A percentile compares a stretch with the other conserved stretches of the same genome.
phyloP scores from a whole-genome alignment of 2,329 filamentous ascomycete species.

The Ceratocystis lukuohia region DNA sequence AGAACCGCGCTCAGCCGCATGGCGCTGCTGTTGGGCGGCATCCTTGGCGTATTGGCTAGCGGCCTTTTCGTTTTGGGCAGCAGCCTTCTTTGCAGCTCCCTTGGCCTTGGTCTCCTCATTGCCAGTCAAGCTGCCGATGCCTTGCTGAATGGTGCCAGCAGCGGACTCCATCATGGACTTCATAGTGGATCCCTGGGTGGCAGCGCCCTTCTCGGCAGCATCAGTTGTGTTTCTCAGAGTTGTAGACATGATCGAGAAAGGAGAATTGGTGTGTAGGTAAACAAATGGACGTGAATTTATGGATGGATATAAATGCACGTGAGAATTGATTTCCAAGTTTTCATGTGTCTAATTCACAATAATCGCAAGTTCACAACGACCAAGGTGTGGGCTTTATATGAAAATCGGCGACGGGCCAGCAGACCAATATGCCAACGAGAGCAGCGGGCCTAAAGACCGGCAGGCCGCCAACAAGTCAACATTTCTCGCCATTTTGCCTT shows the following conservation, averaged over 20 bases:
- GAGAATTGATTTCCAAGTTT: too few relatives aligned
- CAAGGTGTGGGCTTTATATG: background rate
- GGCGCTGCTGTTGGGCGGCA: slow-evolving; percentile 59
- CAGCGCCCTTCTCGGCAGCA: slow-evolving; percentile 4
- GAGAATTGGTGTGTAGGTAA: background rate
- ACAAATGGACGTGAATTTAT: slow-evolving; percentile 11
- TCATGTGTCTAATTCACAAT: too few relatives aligned
- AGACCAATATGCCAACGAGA: too few relatives aligned
- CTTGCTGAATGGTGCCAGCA: slow-evolving; percentile 57
- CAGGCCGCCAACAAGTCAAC: too few relatives aligned
- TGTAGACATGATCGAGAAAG: background rate
- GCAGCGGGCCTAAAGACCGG: too few relatives aligned
- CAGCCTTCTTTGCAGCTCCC: slow-evolving; percentile 50
- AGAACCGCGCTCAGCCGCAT: slow-evolving; percentile 66
- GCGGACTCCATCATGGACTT: slow-evolving; percentile 65
- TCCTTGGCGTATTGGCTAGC: slow-evolving; percentile 44
- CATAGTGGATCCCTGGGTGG: slow-evolving; percentile 49
- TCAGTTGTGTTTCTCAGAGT: slow-evolving; percentile 22
- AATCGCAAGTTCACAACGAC: background rate
- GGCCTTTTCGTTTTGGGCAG: slow-evolving; percentile 31
- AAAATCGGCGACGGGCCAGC: background rate
- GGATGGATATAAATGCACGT: background rate
- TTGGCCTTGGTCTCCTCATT: slow-evolving; percentile 52
- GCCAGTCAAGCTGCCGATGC: slow-evolving; percentile 59
- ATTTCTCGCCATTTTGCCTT: background rate